Conservation (phyloP, 306 rosid species). For the Vigna mungo region DNA sequence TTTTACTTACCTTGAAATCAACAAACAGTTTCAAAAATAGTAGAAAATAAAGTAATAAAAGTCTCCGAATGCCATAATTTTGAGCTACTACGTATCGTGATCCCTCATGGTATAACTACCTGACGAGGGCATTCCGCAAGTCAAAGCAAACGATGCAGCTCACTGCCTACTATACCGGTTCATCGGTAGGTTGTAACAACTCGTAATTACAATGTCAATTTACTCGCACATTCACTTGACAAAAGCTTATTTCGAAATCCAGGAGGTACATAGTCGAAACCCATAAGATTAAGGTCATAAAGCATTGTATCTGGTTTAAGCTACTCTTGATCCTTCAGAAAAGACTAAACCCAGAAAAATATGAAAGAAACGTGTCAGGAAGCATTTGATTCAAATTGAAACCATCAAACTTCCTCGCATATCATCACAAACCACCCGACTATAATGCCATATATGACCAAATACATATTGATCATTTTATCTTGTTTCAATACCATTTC, state of each 20-base stretch:
- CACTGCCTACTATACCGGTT: conserved; percentile 13
- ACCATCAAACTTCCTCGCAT: background rate
- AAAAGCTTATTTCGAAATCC: conserved; percentile 18
- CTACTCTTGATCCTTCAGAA: conserved; percentile 7
- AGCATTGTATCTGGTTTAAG: conserved; percentile 18
- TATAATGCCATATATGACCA: background rate
- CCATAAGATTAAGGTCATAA: conserved; percentile 16
- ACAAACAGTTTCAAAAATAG: background rate
- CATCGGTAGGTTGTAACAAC: conserved; percentile 3
- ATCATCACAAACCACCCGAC: background rate
- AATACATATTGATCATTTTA: conserved; percentile 7
- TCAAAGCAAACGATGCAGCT: background rate
- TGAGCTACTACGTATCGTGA: background rate
- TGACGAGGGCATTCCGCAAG: conserved; percentile 7
- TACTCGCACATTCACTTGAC: conserved; percentile 37
- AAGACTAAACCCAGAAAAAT: background rate
- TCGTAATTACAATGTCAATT: conserved; percentile 11
- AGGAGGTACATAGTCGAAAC: conserved; percentile 16
- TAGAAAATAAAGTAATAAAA: conserved; percentile 7
- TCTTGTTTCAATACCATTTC: conserved; percentile 21
- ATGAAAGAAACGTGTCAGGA: background rate
- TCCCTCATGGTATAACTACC: conserved; percentile 11
- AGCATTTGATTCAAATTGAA: conserved; percentile 14
- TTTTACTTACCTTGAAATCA: conserved; percentile 38
- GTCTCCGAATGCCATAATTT: conserved; percentile 28